A percentile compares a stretch with the other conserved stretches of the same genome.
These are phyloP conservation scores for Tricholoma flavovirens DNA, from an alignment of 768 basidiomycete genomes.

Conservation along the genomic window DNA sequence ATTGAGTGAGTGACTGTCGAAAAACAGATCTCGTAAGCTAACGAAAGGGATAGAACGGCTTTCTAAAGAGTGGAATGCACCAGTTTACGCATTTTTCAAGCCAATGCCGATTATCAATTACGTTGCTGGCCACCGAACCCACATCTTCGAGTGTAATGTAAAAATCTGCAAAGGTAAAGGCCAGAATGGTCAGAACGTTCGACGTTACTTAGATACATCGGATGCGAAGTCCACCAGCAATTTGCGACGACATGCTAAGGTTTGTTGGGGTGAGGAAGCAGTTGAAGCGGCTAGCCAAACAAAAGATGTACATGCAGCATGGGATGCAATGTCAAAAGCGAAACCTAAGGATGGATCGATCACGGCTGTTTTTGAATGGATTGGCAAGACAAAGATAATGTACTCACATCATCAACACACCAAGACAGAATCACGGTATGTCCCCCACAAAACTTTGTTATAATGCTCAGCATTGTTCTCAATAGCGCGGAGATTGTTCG, in stretches of 20 bases:
- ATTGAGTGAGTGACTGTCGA: too few relatives aligned
- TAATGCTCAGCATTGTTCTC: not conserved
- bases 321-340: not conserved
- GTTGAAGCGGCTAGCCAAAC: not conserved
- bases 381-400: constrained; percentile 18
- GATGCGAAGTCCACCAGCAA: too few relatives aligned
- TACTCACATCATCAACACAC: constrained; percentile 21
- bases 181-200: not conserved
- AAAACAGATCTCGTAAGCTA: too few relatives aligned
- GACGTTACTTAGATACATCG: not conserved
- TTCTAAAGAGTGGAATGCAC: too few relatives aligned
- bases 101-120: too few relatives aligned
- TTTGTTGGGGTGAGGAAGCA: not conserved
- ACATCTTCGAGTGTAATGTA: too few relatives aligned
- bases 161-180: not conserved
- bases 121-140: too few relatives aligned
- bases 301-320: not conserved
- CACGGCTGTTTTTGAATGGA: constrained; percentile 18
- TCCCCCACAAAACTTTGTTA: not conserved
- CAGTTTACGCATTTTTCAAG: too few relatives aligned
- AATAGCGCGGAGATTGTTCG: constrained; percentile 23
- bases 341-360: constrained; percentile 12
- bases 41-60: too few relatives aligned
- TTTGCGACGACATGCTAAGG: not conserved
- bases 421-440: constrained; percentile 16